Evolutionary conservation across 2,329 filamentous ascomycete genomes (phyloP).

Genomic region (Ceratocystis albifundus): DNA sequence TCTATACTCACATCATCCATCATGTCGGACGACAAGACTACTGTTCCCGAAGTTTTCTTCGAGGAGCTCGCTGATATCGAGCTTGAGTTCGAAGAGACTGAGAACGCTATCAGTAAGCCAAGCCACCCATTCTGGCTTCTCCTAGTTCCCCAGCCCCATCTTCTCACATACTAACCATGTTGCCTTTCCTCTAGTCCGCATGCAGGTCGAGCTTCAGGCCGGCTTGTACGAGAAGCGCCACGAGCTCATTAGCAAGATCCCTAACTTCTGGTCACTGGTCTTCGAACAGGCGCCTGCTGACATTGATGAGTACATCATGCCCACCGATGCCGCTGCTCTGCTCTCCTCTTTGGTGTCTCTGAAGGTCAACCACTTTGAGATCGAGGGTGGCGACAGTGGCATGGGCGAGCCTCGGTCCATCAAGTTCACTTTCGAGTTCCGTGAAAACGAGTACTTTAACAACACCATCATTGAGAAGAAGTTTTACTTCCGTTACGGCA

Average conservation of each 20-base stretch:
- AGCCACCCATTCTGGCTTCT: slow-evolving; percentile 30
- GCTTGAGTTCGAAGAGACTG: slow-evolving; percentile 70
- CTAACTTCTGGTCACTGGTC: slow-evolving; percentile 90
- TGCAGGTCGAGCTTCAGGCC: slow-evolving; percentile 55
- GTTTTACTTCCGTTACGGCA: slow-evolving; percentile 69
- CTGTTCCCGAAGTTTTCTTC: slow-evolving; percentile 41
- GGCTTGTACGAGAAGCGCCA: slow-evolving; percentile 68
- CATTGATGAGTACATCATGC: slow-evolving; percentile 78
- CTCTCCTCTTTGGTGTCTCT: slow-evolving; percentile 55
- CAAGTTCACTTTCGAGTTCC: slow-evolving; percentile 65
- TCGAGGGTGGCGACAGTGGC: slow-evolving; percentile 42
- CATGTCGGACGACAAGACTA: slow-evolving; percentile 30
- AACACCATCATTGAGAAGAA: slow-evolving; percentile 75
- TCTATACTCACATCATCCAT: slow-evolving; percentile 24
- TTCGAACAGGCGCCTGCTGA: slow-evolving; percentile 77
- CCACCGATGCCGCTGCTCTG: slow-evolving; percentile 64
- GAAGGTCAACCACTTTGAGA: slow-evolving; percentile 68
- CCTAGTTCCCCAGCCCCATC: background rate
- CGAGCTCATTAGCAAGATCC: slow-evolving; percentile 58
- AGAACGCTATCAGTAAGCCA: slow-evolving; percentile 69
- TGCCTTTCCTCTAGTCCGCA: slow-evolving; percentile 46
- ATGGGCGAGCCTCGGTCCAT: slow-evolving; percentile 71
- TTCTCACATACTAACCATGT: slow-evolving; percentile 23
- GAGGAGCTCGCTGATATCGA: slow-evolving; percentile 71
- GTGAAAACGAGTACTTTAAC: slow-evolving; percentile 70